phyloP scores from a whole-genome alignment of 2,329 filamentous ascomycete genomes.

The Dissoconium aciculare region DNA sequence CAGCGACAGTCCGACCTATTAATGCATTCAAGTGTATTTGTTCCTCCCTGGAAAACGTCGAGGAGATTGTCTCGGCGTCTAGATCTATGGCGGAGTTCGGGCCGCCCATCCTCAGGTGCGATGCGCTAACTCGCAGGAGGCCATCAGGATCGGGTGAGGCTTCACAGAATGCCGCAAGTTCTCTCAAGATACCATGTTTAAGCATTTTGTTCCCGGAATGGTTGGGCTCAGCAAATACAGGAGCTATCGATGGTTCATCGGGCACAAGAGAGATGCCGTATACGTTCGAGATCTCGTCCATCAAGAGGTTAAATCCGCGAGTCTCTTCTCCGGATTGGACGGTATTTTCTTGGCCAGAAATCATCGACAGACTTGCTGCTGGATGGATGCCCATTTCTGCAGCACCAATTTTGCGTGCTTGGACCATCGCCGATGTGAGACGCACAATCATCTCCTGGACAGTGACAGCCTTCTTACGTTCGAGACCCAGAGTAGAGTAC shows the following conservation, averaged over 20 bases:
- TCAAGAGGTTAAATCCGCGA: slow-evolving; percentile 15
- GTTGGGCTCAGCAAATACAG: slow-evolving; percentile 7
- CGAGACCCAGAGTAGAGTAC: slow-evolving; percentile 62
- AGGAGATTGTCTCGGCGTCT: slow-evolving; percentile 3
- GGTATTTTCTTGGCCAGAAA: slow-evolving; percentile 35
- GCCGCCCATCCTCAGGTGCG: slow-evolving; percentile 68
- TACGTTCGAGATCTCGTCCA: slow-evolving; percentile 13
- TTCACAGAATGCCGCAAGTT: slow-evolving; percentile 89
- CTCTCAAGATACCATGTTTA: slow-evolving; percentile 73
- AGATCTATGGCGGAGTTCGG: slow-evolving; percentile 30
- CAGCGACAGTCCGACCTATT: slow-evolving; percentile 65
- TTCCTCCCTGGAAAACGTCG: slow-evolving; percentile 45
- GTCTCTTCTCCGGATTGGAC: slow-evolving; percentile 11
- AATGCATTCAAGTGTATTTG: slow-evolving; percentile 73
- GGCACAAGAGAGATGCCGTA: slow-evolving; percentile 16
- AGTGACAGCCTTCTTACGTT: slow-evolving; percentile 82
- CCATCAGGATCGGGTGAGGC: slow-evolving; percentile 83
- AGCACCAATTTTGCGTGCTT: slow-evolving; percentile 80
- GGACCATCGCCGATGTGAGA: slow-evolving; percentile 69
- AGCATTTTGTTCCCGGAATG: slow-evolving; percentile 61
- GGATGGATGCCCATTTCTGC: slow-evolving; percentile 95
- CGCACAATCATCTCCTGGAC: slow-evolving; percentile 72
- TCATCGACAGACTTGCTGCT: slow-evolving; percentile 65
- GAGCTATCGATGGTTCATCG: slow-evolving; percentile 2
- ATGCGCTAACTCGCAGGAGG: slow-evolving; percentile 73